Base-by-base conservation (phyloP, 495 filamentous ascomycete genomes). In the Pseudotulostoma volvatum region DNA sequence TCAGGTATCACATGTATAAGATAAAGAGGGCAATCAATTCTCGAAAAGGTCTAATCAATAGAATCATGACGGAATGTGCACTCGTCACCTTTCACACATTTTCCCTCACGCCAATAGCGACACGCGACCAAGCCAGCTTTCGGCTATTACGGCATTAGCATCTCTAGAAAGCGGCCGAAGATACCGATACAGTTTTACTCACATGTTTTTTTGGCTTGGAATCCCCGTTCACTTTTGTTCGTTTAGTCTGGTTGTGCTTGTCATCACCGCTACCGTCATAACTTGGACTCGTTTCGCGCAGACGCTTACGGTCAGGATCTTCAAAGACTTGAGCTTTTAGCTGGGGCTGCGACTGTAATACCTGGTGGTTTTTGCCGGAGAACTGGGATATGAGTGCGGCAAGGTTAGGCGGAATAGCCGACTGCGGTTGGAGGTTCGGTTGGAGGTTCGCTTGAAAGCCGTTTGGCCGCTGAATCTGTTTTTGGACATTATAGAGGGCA, bases 21-120 rank as follows among this genome's bases (percentile, higher is more conserved):
- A 2, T 32, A 8, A 35, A 8, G 33, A 9, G 9, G 15, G 8
- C 8, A 8, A 16, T 11, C 15, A 8, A 9, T 37, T 18, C 37
- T 23, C 4, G 21, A 16, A 11, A 18, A 42, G 28, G 20, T 17
- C 34, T 37, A 37, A 38, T 41, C 43, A 14, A 39, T 19, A 23
- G 54, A 47, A 42, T 67, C 64, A 16, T 94, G 86, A 33, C 81
- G 66, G 58, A 75, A 94, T 1, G 82, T 90, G 54, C 86, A 94
- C 23, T 79, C 77, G 13, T 81, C 79, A 3, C 86, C 86, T 56
- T 93, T 90, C 13, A 67, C 65, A 57, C 86, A 94, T 53, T 77
- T 77, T 11, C 84, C 84, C 40, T 81, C 70, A 4, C 69, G 62
- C 66, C 69, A 94, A 57, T 84, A 93, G 35, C 68, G 72, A 58